Base-by-base conservation (phyloP, 306 rosid genomes). In the Cucumis melo region DNA sequence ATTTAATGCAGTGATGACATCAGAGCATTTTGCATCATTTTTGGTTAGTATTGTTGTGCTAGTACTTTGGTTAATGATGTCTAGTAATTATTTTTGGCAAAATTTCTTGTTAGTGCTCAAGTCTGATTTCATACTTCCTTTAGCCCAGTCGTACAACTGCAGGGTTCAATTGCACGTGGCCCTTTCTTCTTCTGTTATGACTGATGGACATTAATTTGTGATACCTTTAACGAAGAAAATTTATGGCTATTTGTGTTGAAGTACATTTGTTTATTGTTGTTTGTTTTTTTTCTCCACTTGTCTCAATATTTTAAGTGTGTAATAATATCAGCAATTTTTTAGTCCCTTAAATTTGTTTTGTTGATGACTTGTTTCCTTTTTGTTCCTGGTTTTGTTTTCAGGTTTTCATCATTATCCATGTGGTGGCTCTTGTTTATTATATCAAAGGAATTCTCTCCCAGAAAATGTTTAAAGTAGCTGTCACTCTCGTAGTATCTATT, bases 11-110 rank as follows among this genome's bases (percentile, higher is more conserved):
- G 96, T 95, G 55, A 87, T 95, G 94, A 95, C 99, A 63, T 95
- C 99, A 21, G 99, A 95, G 84, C 98, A 95, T 84, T 95, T 95
- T 86, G 98, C 93, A 38, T 95, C 99, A 50, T 95, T 95, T 82
- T 86, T 95, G 92, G 99, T 92, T 76, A 87, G 97, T 79, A 61
- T 59, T 58, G 5, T 70, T 32, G 29, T 29, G 19, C 29, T 32
- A 62, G 59, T 73, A 73, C 41, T 29, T 51, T 51, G 32, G 5
- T 0, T 53, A 53, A 42, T 1, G 12, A 32, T 29, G 48, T 72
- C 29, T 51, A 50, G 17, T 50, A 27, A 50, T 51, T 72, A 27
- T 72, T 50, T 73, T 53, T 50, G 17, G 62, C 8, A 51, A 16
- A 27, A 51, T 51, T 5, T 51, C 46, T 72, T 72, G 44, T 11